Evolutionary conservation across 371 early-diverging fungal species (phyloP).

Genomic region (Apophysomyces sp.): DNA sequence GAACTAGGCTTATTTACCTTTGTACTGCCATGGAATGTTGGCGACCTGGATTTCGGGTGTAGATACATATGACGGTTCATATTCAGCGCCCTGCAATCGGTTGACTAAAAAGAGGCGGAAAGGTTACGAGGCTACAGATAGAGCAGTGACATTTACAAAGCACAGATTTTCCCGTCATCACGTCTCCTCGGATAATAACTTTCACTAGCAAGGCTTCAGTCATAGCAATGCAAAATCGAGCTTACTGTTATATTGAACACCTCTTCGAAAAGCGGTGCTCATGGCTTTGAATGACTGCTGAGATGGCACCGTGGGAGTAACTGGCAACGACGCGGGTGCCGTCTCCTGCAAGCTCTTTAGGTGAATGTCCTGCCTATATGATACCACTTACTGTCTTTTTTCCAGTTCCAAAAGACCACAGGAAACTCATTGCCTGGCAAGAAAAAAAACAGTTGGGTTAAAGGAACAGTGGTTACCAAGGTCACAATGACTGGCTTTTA

Average conservation of each 20-base stretch:
- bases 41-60: conserved; percentile 69
- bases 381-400: conserved; percentile 20
- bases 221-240: neutral
- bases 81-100: conserved; percentile 58
- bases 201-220: conserved; percentile 49
- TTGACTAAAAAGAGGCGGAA: conserved; percentile 37
- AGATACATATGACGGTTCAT: conserved; percentile 46
- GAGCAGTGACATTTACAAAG: conserved; percentile 45
- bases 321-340: neutral
- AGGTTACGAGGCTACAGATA: neutral
- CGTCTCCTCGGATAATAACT: conserved; percentile 64
- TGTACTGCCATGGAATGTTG: conserved; percentile 69
- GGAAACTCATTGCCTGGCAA: conserved; percentile 28
- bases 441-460: neutral
- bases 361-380: neutral
- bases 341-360: conserved; percentile 7
- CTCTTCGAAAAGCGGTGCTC: conserved; percentile 47
- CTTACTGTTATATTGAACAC: conserved; percentile 60
- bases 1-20: conserved; percentile 30
- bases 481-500: no score
- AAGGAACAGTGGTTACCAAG: neutral
- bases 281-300: conserved; percentile 40
- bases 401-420: conserved; percentile 40
- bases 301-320: conserved; percentile 7
- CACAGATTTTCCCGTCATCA: conserved; percentile 64